Base-by-base conservation (phyloP, 2,329 filamentous ascomycete genomes). In the Scytalidium lignicola region DNA sequence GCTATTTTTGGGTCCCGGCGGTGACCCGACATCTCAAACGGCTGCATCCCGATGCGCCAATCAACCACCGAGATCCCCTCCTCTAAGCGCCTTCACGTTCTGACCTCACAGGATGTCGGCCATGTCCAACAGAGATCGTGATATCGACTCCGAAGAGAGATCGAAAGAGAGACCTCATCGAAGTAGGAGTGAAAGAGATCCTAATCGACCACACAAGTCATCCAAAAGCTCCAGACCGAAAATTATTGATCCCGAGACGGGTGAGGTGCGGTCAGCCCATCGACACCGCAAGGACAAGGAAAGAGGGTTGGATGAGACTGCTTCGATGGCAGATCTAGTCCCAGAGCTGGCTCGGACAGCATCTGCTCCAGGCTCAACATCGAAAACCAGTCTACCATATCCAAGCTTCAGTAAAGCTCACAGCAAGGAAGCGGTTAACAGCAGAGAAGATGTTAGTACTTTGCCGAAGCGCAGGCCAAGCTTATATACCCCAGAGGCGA, bases 331-430 rank as follows among this genome's bases (percentile, higher is more conserved):
- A 44, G 74, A 80, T 47, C 63, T 79, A 42, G 72, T 76, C 12
- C 74, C 74, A 19, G 74, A 75, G 59, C 63, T 78, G 37, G 50
- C 62, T 45, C 53, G 64, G 41, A 65, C 62, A 9, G 54, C 63
- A n/a, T 64, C 61, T 47, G 57, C 63, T 10, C 58, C 61, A 41
- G 62, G 62, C 21, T 50, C 61, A 17, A 57, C 55, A 3, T 65
- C 62, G 13, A 58, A 61, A 51, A 58, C 53, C 48, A 63, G 59
- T 51, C 64, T 87, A 40, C 85, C 88, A 6, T 95, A 96, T 64
- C 89, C 90, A 1, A 77, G 78, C 10, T 90, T 95, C 68, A 93
- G 88, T 70, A 96, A 95, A 70, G 87, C 87, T 12, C 89, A 95
- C 67, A 95, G 90, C 74, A 93, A 90, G 67, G 92, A 96, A 70